Evolutionary conservation across 345 rosid genomes (phyloP).

Genomic region (Nasturtium officinale): DNA sequence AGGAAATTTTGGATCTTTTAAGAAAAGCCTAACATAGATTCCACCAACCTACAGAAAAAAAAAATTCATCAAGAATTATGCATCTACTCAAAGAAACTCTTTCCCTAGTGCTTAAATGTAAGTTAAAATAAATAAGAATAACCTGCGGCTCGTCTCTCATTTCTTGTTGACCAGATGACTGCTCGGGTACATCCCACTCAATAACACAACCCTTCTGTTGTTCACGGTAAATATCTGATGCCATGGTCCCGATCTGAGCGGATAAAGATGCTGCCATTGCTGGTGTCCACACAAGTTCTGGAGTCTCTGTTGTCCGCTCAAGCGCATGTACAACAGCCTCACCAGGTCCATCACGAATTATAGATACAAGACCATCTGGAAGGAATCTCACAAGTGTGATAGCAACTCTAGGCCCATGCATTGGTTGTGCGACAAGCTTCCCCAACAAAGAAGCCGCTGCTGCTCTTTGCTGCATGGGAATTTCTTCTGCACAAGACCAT

Average conservation of each 20-base stretch:
- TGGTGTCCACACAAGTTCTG: constrained; percentile 99
- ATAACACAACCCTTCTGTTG: constrained; percentile 90
- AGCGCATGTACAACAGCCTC: constrained; percentile 91
- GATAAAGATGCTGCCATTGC: constrained; percentile 98
- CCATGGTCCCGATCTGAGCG: constrained; percentile 95
- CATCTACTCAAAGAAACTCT: not conserved
- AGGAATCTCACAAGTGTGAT: constrained; percentile 95
- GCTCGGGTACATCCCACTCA: constrained; percentile 99
- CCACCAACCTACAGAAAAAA: constrained; percentile 80
- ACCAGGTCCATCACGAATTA: constrained; percentile 98
- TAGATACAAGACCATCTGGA: constrained; percentile 94
- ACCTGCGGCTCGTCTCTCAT: constrained; percentile 96
- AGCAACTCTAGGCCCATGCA: constrained; percentile 99
- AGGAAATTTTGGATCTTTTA: constrained; percentile 97
- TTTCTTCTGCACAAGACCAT: constrained; percentile 72
- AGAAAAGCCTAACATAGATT: constrained; percentile 87
- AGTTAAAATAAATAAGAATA: constrained; percentile 17
- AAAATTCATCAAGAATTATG: constrained; percentile 21
- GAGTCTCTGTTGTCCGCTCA: constrained; percentile 94
- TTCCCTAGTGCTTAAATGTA: constrained; percentile 11
- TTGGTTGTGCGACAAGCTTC: constrained; percentile 95
- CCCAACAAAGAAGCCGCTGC: constrained; percentile 94
- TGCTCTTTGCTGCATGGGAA: constrained; percentile 94
- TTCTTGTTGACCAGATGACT: constrained; percentile 85
- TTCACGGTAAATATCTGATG: constrained; percentile 84